Evolutionary conservation across 129 eudicot genomes (phyloP), one percentile per base, ranked within the genome.

Genomic region (Mikania micrantha): DNA sequence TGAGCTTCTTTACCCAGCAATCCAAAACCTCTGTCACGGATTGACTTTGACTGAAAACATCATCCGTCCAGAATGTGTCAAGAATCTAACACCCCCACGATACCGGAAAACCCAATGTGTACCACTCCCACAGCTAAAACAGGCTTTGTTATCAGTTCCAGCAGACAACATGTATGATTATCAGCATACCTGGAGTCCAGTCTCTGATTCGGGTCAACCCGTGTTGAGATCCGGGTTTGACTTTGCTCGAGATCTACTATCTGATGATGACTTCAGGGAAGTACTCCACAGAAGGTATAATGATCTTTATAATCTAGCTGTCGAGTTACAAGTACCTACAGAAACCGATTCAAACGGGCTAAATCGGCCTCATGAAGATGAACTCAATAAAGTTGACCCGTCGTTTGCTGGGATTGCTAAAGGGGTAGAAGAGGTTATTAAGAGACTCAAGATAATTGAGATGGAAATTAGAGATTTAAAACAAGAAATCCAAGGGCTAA

Each of bases 401-500:
- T 69, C 95, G 13, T 80, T 88, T 69, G 73, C 79, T 24, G 98
- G 98, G 39, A 88, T 92, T 70, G 98, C 98, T 52, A 88, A 82
- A 79, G 98, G 98, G 25, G 98, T 92, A 11, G 96, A 92, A 69
- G 85, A 75, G 50, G 91, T 92, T 19, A 74, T 92, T 65, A 87
- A 88, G 49, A 84, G 95, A 41, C 90, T 92, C 9, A 86, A 84
- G 80, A 86, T 92, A 61, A 92, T 92, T 17, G 95, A 88, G 74
- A 84, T 82, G 72, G 98, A 88, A 78, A 86, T 92, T 45, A 68
- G 89, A 77, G 74, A 92, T 67, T 44, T 92, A 9, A 92, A 86
- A 70, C 95, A 88, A 69, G 98, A 92, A 76, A 88, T 92, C 63
- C 90, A 92, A 84, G 98, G 98, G 62, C 82, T 92, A 68, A 84